Evolutionary conservation across 768 basidiomycete genomes (phyloP).

Genomic region (Leccinum incarnatum): DNA sequence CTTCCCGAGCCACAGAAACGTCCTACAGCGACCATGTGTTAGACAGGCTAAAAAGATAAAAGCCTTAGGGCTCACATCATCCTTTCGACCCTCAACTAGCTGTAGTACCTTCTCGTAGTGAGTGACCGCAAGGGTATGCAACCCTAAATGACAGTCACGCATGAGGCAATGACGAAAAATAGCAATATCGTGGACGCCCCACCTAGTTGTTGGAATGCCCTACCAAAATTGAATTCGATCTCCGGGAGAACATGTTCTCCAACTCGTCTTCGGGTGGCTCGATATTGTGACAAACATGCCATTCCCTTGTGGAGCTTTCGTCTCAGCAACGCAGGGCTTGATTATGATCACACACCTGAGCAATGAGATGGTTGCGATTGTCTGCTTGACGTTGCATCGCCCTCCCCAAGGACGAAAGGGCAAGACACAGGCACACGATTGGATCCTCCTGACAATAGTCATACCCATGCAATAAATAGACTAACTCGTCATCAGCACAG

Average conservation of each 20-base stretch:
- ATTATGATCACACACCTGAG: conserved; percentile 46
- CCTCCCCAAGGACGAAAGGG: conserved; percentile 81
- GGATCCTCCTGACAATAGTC: conserved; percentile 84
- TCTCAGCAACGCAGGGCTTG: not conserved
- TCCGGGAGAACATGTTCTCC: conserved; percentile 52
- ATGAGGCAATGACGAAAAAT: not conserved
- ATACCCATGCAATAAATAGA: conserved; percentile 86
- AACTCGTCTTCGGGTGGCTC: conserved; percentile 51
- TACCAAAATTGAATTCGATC: conserved; percentile 90
- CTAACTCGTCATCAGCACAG: conserved; percentile 37
- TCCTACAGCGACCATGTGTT: conserved; percentile 33
- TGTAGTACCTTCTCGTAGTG: conserved; percentile 82
- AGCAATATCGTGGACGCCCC: conserved; percentile 23
- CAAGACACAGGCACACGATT: conserved; percentile 77
- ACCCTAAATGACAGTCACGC: conserved; percentile 43
- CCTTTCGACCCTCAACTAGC: conserved; percentile 45
- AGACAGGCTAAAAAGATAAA: not conserved
- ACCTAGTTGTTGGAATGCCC: conserved; percentile 94
- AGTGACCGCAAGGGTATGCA: conserved; percentile 75
- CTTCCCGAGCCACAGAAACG: conserved; percentile 60
- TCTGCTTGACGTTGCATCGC: conserved; percentile 93
- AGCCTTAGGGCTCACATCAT: conserved; percentile 28
- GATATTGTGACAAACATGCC: conserved; percentile 82
- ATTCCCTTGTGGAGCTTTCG: conserved; percentile 53
- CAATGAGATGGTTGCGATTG: conserved; percentile 85